phyloP scores from a whole-genome alignment of 495 filamentous ascomycete genomes.

The Hyaloscypha finlandica region DNA sequence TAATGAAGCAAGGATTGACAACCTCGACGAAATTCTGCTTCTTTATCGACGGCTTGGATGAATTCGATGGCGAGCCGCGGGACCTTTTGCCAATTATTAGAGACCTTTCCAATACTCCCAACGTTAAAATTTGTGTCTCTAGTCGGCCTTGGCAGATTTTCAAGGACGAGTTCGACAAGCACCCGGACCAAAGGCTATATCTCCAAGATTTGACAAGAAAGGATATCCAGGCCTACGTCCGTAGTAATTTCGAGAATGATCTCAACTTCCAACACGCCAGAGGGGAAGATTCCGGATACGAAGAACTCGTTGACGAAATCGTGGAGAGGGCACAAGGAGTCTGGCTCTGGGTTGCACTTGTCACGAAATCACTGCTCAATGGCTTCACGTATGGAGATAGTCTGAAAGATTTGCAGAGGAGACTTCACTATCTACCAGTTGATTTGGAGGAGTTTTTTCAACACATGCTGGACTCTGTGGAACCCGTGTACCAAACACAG shows the following conservation, averaged over 20 bases:
- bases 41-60: not conserved
- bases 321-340: not conserved
- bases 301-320: not conserved
- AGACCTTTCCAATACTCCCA: not conserved
- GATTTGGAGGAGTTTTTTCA: not conserved
- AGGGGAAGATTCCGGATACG: not conserved
- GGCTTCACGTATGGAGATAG: not conserved
- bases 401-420: not conserved
- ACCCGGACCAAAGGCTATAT: not conserved
- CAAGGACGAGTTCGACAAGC: not conserved
- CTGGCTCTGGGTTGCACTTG: not conserved
- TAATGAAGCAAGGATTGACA: not conserved
- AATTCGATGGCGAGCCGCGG: not conserved
- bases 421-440: not conserved
- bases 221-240: not conserved
- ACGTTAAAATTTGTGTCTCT: not conserved
- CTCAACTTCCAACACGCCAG: not conserved
- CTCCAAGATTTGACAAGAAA: not conserved
- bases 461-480: not conserved
- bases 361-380: not conserved
- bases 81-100: not conserved
- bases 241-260: not conserved
- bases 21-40: not conserved
- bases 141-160: not conserved
- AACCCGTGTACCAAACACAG: not conserved